Conservation (phyloP, 1,284 basidiomycete genomes). For the Leccinum solheimii region DNA sequence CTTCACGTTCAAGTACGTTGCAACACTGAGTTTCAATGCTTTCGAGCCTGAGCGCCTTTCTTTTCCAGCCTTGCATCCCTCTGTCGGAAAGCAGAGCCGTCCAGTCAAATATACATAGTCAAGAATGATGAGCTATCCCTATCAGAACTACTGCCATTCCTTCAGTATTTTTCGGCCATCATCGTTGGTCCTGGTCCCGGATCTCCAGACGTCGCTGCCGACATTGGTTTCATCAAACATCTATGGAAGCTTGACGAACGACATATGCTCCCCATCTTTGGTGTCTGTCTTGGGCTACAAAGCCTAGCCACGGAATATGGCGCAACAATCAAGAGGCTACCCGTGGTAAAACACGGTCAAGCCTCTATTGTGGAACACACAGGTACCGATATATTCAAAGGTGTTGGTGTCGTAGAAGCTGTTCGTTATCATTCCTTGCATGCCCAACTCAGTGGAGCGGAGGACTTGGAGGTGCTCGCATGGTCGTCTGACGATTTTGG, state of each 20-base stretch:
- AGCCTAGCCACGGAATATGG: constrained; percentile 83
- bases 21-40: background rate
- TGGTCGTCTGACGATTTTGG: constrained; percentile 67
- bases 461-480: constrained; percentile 60
- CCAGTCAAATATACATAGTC: constrained; percentile 63
- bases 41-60: constrained; percentile 8
- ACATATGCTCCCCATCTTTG: constrained; percentile 72
- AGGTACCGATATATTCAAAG: constrained; percentile 62
- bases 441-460: constrained; percentile 45
- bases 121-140: constrained; percentile 65
- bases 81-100: constrained; percentile 58
- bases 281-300: constrained; percentile 92
- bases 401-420: constrained; percentile 60
- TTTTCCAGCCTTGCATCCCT: constrained; percentile 60
- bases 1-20: constrained; percentile 79
- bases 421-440: constrained; percentile 87
- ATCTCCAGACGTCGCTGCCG: constrained; percentile 61
- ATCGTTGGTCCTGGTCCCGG: constrained; percentile 82
- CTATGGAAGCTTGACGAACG: constrained; percentile 62
- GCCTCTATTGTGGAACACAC: constrained; percentile 65
- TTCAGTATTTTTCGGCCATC: constrained; percentile 64
- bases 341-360: constrained; percentile 80
- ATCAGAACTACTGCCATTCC: constrained; percentile 48
- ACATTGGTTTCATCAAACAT: constrained; percentile 66
- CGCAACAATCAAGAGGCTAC: constrained; percentile 52